Conservation (phyloP, 1,284 basidiomycete species). For the Dichomitus squalens region DNA sequence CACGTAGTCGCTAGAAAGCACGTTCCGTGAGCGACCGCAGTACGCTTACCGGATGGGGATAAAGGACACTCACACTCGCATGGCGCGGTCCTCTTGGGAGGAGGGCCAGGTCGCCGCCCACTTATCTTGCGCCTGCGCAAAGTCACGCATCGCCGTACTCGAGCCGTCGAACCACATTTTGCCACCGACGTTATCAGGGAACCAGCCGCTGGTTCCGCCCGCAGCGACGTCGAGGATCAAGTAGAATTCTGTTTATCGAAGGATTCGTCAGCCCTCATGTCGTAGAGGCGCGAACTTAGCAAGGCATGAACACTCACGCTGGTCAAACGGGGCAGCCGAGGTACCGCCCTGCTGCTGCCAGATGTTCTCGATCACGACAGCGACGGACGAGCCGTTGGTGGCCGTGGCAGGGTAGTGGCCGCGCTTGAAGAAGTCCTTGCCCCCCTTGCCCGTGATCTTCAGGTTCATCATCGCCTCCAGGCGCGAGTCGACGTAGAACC, state of each 20-base stretch:
- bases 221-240: conserved; percentile 80
- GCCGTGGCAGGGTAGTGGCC: conserved; percentile 38
- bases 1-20: conserved; percentile 49
- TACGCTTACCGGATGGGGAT: background rate
- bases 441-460: conserved; percentile 39
- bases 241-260: conserved; percentile 86
- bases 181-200: conserved; percentile 71
- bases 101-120: conserved; percentile 78
- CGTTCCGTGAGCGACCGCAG: background rate
- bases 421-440: conserved; percentile 42
- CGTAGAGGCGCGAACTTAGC: background rate
- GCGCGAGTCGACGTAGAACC: conserved; percentile 50
- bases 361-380: conserved; percentile 50
- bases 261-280: too few relatives aligned
- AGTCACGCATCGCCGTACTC: conserved; percentile 66
- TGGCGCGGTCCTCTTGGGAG: conserved; percentile 59
- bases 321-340: conserved; percentile 77
- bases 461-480: conserved; percentile 55
- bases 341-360: conserved; percentile 47
- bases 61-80: conserved; percentile 65
- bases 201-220: conserved; percentile 88
- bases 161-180: conserved; percentile 84
- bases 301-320: conserved; percentile 42
- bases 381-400: conserved; percentile 48
- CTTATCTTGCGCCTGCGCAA: conserved; percentile 59